phyloP scores from a whole-genome alignment of 148 eudicot genomes.

The Oxyria digyna region DNA sequence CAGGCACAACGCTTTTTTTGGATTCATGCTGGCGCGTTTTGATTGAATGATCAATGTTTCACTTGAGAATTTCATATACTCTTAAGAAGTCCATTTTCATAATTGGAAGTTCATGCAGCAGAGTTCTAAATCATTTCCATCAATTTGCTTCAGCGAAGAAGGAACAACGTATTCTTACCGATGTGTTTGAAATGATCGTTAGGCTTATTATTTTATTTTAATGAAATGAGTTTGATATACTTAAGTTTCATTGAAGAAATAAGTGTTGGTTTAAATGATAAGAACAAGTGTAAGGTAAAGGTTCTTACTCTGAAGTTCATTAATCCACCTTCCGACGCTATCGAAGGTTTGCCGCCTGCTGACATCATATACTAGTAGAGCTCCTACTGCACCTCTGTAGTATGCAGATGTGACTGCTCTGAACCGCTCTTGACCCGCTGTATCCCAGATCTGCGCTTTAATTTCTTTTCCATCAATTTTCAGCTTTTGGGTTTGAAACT shows the following conservation, averaged over 20 bases:
- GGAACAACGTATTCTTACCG: neutral
- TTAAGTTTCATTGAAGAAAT: neutral
- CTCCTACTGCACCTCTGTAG: constrained; percentile 97
- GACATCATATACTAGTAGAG: constrained; percentile 87
- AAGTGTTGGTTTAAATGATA: neutral
- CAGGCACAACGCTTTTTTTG: neutral
- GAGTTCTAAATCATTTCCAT: neutral
- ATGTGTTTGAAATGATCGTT: neutral
- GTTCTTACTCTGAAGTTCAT: constrained; percentile 87
- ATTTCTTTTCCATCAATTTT: constrained; percentile 78
- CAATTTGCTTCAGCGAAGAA: neutral
- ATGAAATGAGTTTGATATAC: neutral
- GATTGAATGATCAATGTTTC: too few relatives aligned
- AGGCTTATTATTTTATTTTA: neutral
- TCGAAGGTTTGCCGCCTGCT: constrained; percentile 84
- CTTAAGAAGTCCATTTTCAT: too few relatives aligned
- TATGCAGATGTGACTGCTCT: constrained; percentile 98
- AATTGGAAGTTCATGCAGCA: neutral
- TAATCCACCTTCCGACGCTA: constrained; percentile 84
- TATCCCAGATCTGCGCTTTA: constrained; percentile 98
- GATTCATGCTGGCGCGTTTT: too few relatives aligned
- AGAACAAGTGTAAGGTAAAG: neutral
- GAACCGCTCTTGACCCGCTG: constrained; percentile 96
- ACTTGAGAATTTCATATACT: neutral
- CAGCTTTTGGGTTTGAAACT: constrained; percentile 90